phyloP scores from a whole-genome alignment of 495 filamentous ascomycete genomes.

The Cryomyces minteri region DNA sequence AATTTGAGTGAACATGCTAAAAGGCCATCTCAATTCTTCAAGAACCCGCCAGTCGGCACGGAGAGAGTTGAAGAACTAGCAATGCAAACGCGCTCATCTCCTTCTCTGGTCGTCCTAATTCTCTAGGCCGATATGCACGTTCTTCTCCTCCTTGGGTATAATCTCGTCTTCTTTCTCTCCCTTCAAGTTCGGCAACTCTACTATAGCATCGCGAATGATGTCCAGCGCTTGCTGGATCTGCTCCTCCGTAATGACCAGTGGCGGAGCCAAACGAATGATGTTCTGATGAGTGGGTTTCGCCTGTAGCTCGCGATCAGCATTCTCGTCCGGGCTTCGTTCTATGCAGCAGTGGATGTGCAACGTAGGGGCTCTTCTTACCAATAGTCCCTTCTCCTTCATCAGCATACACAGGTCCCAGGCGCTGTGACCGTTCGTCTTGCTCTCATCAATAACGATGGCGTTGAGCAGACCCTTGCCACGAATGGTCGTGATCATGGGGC shows the following conservation, averaged over 20 bases:
- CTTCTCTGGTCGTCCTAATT: conserved; percentile 6
- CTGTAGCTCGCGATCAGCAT: conserved; percentile 28
- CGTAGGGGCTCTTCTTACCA: conserved; percentile 44
- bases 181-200: conserved; percentile 20
- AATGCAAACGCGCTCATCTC: background rate
- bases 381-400: conserved; percentile 84
- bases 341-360: conserved; percentile 19
- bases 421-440: conserved; percentile 59
- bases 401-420: conserved; percentile 97
- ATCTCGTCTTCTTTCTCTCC: conserved; percentile 77
- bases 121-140: conserved; percentile 46
- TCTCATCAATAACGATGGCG: conserved; percentile 91
- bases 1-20: too few species aligned
- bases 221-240: conserved; percentile 18
- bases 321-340: background rate
- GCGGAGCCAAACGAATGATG: conserved; percentile 42
- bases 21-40: too few species aligned
- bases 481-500: conserved; percentile 62
- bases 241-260: conserved; percentile 23
- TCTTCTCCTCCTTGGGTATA: conserved; percentile 62
- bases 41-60: too few species aligned
- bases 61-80: too few species aligned
- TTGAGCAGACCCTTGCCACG: conserved; percentile 92
- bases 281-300: conserved; percentile 98
- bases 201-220: conserved; percentile 22